Base-by-base conservation (phyloP, 2,329 filamentous ascomycete genomes). In the Endoconidiophora laricicola region DNA sequence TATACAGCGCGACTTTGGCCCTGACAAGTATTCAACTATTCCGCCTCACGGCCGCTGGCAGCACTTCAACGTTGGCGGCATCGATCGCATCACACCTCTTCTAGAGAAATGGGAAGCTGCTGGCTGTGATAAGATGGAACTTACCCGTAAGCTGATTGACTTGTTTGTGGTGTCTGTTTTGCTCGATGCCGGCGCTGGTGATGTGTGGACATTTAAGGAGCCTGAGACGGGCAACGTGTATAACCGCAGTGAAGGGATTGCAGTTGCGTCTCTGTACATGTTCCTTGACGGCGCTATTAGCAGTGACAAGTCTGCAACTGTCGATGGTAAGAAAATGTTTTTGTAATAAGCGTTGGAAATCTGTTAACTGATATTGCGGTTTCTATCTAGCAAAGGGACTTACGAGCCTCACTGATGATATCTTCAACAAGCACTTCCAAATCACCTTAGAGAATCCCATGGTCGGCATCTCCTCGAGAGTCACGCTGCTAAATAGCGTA, bases 91-190 rank as follows among this genome's bases (percentile, higher is more conserved):
- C 6, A 61, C 64, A 5, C 58, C 63, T 5, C 58, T 76, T 2
- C 60, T 72, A 2, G 57, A 65, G 22, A 58, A 64, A 41, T 74
- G 73, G 73, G 60, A 68, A 2, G 58, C 57, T 2, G 61, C 64
- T 0, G 61, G 60, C 1, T 58, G 60, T 38, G 69, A 75, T 47
- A 62, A 65, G 1, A 54, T 61, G 1, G 74, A 76, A 53, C 58
- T 67, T 3, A 70, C 71, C 0, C 70, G 75, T 2, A 67, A 74
- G 0, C 60, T 79, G 16, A 67, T 78, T 42, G 77, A 81, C 56
- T 62, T 81, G 6, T 80, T 80, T 61, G 70, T 79, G 44, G 72
- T 78, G 2, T 76, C 74, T 0, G 74, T 78, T 0, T 63, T 78
- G 14, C 62, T 78, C 0, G 74, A 78, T 56, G 74, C 71, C 0